Evolutionary conservation across 2,329 filamentous ascomycete species (phyloP).

Genomic region (Xylaria arbuscula): DNA sequence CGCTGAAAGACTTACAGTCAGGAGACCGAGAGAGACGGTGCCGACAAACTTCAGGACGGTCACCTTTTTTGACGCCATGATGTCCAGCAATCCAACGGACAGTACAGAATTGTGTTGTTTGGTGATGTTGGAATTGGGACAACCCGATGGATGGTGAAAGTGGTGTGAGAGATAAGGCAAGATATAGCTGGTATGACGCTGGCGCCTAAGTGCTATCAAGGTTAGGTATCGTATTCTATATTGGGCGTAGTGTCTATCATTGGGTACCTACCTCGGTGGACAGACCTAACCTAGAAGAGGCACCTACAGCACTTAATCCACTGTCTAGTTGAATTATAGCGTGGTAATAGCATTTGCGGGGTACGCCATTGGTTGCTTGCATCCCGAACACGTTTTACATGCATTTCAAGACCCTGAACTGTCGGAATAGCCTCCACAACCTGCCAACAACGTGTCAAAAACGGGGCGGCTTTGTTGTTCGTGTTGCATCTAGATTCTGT

Average conservation of each 20-base stretch:
- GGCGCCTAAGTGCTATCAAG: conserved; percentile 7
- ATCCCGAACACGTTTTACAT: too few species aligned
- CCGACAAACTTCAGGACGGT: conserved; percentile 92
- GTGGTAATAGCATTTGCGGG: conserved; percentile 32
- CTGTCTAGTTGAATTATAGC: background rate
- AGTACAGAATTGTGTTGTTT: background rate
- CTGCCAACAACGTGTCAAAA: too few species aligned
- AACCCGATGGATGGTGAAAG: conserved; percentile 2
- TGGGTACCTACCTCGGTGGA: background rate
- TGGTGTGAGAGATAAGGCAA: conserved; percentile 26
- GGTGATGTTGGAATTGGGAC: conserved; percentile 10
- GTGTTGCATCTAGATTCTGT: too few species aligned
- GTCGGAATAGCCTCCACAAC: too few species aligned
- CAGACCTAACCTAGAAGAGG: too few species aligned
- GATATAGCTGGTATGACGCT: conserved; percentile 20
- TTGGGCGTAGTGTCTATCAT: background rate
- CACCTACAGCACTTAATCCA: too few species aligned
- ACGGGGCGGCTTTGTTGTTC: too few species aligned
- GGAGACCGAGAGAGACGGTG: conserved; percentile 85
- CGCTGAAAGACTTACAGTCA: conserved; percentile 73
- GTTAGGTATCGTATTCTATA: background rate
- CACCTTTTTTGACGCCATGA: conserved; percentile 76
- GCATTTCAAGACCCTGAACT: background rate
- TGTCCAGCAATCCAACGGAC: conserved; percentile 43
- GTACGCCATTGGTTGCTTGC: conserved; percentile 42